A percentile compares a stretch with the other conserved stretches of the same genome.
Conservation (phyloP, 208 protist species). For the Leishmania lainsoni region DNA sequence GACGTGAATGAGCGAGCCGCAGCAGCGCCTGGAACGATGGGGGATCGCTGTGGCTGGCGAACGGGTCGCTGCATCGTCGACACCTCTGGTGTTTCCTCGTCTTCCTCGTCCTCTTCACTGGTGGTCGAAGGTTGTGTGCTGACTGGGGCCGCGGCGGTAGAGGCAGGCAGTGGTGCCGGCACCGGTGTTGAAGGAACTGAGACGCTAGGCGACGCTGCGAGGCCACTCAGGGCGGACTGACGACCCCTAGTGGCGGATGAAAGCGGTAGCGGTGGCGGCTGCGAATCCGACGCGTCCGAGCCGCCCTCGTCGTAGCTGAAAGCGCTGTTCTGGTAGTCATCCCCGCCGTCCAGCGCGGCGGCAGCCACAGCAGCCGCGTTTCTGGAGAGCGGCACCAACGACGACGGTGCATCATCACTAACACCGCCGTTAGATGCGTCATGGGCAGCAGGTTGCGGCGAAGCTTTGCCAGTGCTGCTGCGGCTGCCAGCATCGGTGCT, state of each 20-base stretch:
- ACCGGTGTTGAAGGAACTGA: background rate
- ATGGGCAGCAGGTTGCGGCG: background rate
- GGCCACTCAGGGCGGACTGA: background rate
- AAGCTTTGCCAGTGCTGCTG: background rate
- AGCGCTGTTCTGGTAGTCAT: background rate
- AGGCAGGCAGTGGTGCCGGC: background rate
- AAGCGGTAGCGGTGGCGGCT: conserved; percentile 17
- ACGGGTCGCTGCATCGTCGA: background rate
- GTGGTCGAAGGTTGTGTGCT: background rate
- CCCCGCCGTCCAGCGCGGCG: conserved; percentile 25
- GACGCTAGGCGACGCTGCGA: background rate
- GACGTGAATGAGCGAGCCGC: background rate
- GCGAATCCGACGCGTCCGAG: background rate
- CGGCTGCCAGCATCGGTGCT: background rate
- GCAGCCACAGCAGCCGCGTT: conserved; percentile 23
- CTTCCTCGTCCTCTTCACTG: conserved; percentile 38
- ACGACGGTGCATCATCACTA: background rate
- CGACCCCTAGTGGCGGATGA: conserved; percentile 18
- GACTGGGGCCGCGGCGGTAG: background rate
- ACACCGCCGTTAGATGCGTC: background rate
- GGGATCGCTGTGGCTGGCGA: background rate
- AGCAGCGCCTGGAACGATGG: background rate
- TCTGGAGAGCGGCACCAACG: background rate
- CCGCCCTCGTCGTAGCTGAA: background rate
- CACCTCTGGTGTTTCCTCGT: conserved; percentile 20